Evolutionary conservation across 768 basidiomycete species (phyloP).

Genomic region (Boletus pseudopeckii): DNA sequence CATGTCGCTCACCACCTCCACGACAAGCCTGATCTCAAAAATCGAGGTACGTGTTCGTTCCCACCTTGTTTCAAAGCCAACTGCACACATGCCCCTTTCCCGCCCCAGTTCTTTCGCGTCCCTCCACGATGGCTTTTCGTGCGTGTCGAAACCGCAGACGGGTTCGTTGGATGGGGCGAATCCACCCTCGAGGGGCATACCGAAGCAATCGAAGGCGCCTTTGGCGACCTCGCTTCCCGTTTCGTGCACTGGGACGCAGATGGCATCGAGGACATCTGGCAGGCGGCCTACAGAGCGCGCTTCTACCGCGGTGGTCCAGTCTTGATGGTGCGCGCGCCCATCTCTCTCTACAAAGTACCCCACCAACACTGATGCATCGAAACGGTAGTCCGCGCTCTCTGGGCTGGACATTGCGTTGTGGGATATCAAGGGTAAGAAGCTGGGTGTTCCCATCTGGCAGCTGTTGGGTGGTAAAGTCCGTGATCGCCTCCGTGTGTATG

Average conservation of each 20-base stretch:
- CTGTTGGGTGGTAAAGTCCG: constrained; percentile 69
- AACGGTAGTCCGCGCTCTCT: constrained; percentile 45
- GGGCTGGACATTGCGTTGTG: constrained; percentile 69
- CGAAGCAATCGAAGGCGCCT: constrained; percentile 69
- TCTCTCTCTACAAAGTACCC: no score
- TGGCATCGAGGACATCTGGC: constrained; percentile 72
- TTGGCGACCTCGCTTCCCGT: constrained; percentile 53
- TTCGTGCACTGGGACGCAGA: constrained; percentile 61
- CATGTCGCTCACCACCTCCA: constrained; percentile 15
- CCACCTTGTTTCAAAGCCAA: background rate
- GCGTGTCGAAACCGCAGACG: constrained; percentile 60
- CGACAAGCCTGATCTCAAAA: constrained; percentile 25
- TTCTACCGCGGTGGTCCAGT: constrained; percentile 75
- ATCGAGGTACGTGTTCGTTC: constrained; percentile 17
- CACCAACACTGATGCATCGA: background rate
- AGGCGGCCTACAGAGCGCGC: constrained; percentile 58
- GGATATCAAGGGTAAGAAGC: constrained; percentile 79
- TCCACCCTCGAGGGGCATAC: constrained; percentile 70
- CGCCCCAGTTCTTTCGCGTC: constrained; percentile 54
- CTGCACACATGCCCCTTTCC: background rate
- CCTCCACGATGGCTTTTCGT: constrained; percentile 74
- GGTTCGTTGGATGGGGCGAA: constrained; percentile 72
- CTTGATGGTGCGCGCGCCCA: constrained; percentile 46
- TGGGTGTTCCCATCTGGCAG: constrained; percentile 63
- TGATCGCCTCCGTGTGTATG: constrained; percentile 54